A percentile compares a stretch with the other conserved stretches of the same genome.
phyloP scores from a whole-genome alignment of 2,329 filamentous ascomycete genomes.

The Trichoderma brevicompactum region DNA sequence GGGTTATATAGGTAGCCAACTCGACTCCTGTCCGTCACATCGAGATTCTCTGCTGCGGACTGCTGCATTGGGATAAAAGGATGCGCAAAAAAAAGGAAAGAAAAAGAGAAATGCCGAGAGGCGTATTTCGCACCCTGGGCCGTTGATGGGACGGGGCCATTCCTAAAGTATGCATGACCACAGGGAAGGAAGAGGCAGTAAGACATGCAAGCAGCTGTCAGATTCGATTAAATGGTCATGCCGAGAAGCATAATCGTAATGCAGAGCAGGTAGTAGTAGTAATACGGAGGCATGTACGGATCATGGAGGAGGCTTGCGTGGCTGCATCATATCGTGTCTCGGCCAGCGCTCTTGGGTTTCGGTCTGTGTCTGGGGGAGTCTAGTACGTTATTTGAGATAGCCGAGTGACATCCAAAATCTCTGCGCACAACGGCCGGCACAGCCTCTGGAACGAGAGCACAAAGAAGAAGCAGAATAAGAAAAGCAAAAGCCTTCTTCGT shows the following conservation, averaged over 20 bases:
- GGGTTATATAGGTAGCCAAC: too few relatives aligned
- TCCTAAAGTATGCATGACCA: background rate
- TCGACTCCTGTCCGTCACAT: too few relatives aligned
- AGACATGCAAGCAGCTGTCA: background rate
- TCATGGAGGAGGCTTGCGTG: too few relatives aligned
- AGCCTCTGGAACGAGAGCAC: background rate
- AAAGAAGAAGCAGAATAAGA: background rate
- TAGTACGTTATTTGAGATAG: too few relatives aligned
- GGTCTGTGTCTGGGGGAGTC: background rate
- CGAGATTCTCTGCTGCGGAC: constrained; percentile 9
- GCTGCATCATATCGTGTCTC: constrained; percentile 1
- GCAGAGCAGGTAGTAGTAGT: too few relatives aligned
- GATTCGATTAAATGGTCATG: background rate
- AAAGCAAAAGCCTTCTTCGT: background rate
- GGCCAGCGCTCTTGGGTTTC: background rate
- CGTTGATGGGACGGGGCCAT: too few relatives aligned
- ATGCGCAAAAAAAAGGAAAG: background rate
- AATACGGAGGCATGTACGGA: too few relatives aligned
- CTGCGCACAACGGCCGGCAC: background rate
- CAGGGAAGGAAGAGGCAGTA: background rate
- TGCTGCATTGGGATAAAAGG: constrained; percentile 5
- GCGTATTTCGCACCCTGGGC: background rate
- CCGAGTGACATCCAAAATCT: background rate
- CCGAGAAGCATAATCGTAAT: too few relatives aligned
- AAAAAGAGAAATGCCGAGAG: background rate